Conservation (phyloP, 306 rosid species). For the Prunus dulcis region DNA sequence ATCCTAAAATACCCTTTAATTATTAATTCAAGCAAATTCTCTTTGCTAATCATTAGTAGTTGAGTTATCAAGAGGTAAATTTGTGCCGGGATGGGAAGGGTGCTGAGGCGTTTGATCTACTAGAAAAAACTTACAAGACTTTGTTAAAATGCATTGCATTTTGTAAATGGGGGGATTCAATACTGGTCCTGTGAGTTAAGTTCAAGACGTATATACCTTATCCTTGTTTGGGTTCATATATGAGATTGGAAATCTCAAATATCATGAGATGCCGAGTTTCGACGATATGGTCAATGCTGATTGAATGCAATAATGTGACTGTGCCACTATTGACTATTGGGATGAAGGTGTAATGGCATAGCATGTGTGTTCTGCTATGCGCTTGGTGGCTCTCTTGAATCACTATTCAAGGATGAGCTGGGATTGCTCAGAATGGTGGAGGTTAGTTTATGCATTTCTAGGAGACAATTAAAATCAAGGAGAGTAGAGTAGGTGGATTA, state of each 20-base stretch:
- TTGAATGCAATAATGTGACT: not conserved
- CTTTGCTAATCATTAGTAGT: too few relatives aligned
- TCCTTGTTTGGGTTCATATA: not conserved
- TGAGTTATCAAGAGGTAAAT: too few relatives aligned
- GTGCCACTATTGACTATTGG: not conserved
- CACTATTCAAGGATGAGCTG: not conserved
- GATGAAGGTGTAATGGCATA: not conserved
- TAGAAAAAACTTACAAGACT: constrained; percentile 51
- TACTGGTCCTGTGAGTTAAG: not conserved
- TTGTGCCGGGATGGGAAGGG: constrained; percentile 66
- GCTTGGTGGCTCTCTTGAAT: not conserved
- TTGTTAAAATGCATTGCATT: constrained; percentile 60
- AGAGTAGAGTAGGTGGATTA: too few relatives aligned
- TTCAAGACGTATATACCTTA: constrained; percentile 1
- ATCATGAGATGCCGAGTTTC: not conserved
- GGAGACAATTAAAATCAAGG: too few relatives aligned
- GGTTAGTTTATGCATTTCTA: too few relatives aligned
- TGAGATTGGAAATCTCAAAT: not conserved
- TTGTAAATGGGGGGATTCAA: constrained; percentile 13
- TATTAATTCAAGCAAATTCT: too few relatives aligned
- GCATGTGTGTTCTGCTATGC: not conserved
- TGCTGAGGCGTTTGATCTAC: constrained; percentile 57
- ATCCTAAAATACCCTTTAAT: too few relatives aligned
- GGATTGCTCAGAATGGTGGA: not conserved
- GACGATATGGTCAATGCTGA: not conserved